phyloP scores from a whole-genome alignment of 345 rosid species.

The Corymbia maculata region DNA sequence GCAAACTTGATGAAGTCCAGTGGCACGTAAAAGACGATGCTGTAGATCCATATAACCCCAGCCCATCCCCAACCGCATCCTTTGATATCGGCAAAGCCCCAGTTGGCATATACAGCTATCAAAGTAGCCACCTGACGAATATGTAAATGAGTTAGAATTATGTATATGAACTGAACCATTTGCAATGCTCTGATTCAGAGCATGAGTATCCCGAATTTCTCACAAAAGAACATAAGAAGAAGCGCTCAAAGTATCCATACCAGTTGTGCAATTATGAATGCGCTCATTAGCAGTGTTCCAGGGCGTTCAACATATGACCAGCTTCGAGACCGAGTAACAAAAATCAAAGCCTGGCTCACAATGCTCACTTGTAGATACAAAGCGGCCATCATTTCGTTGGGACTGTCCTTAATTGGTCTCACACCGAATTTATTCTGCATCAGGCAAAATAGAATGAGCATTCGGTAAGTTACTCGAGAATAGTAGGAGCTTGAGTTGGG shows the following conservation, averaged over 20 bases:
- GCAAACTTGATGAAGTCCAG: constrained; percentile 22
- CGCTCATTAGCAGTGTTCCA: constrained; percentile 20
- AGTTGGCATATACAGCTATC: constrained; percentile 38
- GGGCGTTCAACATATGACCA: constrained; percentile 39
- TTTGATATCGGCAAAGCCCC: constrained; percentile 30
- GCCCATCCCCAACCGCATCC: constrained; percentile 54
- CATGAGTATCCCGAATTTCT: background rate
- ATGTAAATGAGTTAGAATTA: background rate
- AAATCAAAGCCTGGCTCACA: constrained; percentile 43
- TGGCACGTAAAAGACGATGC: constrained; percentile 16
- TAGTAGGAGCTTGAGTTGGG: background rate
- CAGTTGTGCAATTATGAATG: constrained; percentile 32
- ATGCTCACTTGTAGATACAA: constrained; percentile 46
- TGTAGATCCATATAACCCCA: constrained; percentile 26
- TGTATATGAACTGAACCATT: background rate
- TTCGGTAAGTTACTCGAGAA: background rate
- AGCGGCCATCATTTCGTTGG: constrained; percentile 31
- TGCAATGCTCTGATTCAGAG: background rate
- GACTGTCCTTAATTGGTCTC: constrained; percentile 3
- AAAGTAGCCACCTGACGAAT: constrained; percentile 27
- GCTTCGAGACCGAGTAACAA: constrained; percentile 40
- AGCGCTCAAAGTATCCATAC: constrained; percentile 1
- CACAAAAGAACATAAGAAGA: background rate
- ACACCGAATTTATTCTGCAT: constrained; percentile 33
- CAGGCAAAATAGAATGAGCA: background rate